Percentiles rank a stretch among this genome's conserved stretches.
phyloP scores from a whole-genome alignment of 1,139 yeast species.

The Cylindricascospora bacillispora region DNA sequence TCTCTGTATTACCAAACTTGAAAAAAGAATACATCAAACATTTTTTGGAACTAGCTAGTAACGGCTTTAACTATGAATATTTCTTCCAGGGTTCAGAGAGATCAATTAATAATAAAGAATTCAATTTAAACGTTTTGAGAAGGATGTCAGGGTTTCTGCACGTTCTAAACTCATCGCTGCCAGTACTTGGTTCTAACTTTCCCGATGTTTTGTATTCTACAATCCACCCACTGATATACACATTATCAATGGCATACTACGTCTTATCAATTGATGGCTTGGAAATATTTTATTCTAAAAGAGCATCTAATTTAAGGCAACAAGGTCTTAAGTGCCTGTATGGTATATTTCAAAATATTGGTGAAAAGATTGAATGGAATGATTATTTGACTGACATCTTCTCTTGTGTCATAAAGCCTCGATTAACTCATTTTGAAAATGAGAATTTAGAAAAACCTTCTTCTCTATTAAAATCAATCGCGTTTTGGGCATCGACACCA shows the following conservation, averaged over 20 bases:
- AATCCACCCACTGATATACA: slow-evolving; percentile 47
- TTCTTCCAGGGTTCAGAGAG: slow-evolving; percentile 26
- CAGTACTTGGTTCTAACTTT: slow-evolving; percentile 49
- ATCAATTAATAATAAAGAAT: slow-evolving; percentile 15
- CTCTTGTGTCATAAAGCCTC: slow-evolving; percentile 45
- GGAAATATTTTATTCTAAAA: slow-evolving; percentile 26
- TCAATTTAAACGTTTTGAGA: slow-evolving; percentile 29
- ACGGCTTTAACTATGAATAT: slow-evolving; percentile 35
- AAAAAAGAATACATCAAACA: slow-evolving; percentile 39
- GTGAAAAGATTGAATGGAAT: slow-evolving; percentile 43
- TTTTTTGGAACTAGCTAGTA: slow-evolving; percentile 53
- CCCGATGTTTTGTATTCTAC: slow-evolving; percentile 38
- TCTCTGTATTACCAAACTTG: slow-evolving; percentile 56
- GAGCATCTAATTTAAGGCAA: slow-evolving; percentile 46
- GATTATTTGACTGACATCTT: slow-evolving; percentile 41
- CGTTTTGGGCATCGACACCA: slow-evolving; percentile 45
- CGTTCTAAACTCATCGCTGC: slow-evolving; percentile 50
- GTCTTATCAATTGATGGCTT: slow-evolving; percentile 27
- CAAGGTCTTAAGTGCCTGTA: slow-evolving; percentile 46
- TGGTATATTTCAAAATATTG: slow-evolving; percentile 37
- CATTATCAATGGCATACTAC: slow-evolving; percentile 44
- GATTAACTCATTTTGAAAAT: slow-evolving; percentile 51
- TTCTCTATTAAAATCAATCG: slow-evolving; percentile 55
- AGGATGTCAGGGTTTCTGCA: slow-evolving; percentile 61
- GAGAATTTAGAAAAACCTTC: slow-evolving; percentile 82